Percentiles rank a stretch among this genome's conserved stretches.
These are phyloP conservation scores for Phytophthora sansomeana DNA, from an alignment of 352 stramenopile species.

Conservation along the genomic window DNA sequence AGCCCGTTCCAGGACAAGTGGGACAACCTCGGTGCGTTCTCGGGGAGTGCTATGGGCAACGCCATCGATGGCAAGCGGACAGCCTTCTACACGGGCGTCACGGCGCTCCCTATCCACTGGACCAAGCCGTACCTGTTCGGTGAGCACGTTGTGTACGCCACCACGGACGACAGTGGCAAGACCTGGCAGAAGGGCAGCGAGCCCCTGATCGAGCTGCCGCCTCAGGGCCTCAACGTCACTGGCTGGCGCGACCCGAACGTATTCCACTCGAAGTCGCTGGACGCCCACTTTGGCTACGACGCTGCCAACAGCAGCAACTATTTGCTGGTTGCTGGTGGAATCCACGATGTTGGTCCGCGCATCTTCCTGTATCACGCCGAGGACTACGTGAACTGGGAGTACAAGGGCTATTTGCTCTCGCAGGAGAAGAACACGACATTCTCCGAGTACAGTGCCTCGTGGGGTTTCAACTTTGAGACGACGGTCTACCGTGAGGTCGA, in stretches of 20 bases:
- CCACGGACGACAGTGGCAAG: conserved; percentile 60
- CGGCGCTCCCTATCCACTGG: no score
- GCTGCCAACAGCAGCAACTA: conserved; percentile 53
- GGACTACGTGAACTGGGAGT: conserved; percentile 71
- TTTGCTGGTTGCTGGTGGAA: conserved; percentile 60
- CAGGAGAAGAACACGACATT: conserved; percentile 73
- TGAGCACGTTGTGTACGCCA: conserved; percentile 76
- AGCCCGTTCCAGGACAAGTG: no score
- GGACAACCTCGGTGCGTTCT: no score
- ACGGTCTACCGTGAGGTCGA: conserved; percentile 67
- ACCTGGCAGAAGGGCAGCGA: conserved; percentile 68
- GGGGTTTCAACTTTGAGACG: conserved; percentile 77
- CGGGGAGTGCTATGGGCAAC: no score
- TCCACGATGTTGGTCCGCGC: conserved; percentile 60
- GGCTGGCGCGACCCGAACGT: conserved; percentile 71
- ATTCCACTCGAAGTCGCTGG: conserved; percentile 67
- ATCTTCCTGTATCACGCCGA: conserved; percentile 74
- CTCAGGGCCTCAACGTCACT: conserved; percentile 60
- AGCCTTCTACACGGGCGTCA: no score
- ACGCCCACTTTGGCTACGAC: conserved; percentile 44
- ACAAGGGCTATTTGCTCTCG: conserved; percentile 67
- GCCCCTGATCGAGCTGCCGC: conserved; percentile 57
- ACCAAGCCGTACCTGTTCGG: conserved; percentile 62
- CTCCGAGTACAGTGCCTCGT: conserved; percentile 61
- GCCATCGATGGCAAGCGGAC: no score